Conservation (phyloP, 2,329 filamentous ascomycete species). For the Neofusicoccum umdonicola region DNA sequence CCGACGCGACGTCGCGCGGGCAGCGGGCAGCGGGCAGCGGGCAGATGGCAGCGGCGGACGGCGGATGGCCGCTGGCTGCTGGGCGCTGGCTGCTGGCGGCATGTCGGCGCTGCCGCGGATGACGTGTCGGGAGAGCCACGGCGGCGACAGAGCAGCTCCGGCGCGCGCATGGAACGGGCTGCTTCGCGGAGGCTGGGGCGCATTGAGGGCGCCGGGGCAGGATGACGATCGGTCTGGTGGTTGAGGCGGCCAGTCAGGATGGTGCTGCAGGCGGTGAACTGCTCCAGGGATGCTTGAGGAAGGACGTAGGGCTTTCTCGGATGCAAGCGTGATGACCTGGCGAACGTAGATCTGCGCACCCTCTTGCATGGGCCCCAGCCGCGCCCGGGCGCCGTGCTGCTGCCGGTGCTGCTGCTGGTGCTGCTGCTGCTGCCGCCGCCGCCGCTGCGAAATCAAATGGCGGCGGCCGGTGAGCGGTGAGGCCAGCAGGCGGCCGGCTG, state of each 20-base stretch:
- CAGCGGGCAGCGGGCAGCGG: neutral
- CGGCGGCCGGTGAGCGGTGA: neutral
- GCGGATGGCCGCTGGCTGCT: neutral
- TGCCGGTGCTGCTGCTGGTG: no score
- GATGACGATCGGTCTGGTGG: neutral
- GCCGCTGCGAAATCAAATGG: neutral
- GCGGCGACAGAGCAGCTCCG: no score
- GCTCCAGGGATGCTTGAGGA: conserved; percentile 31
- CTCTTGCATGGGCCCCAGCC: neutral
- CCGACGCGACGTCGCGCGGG: neutral
- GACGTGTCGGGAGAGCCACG: conserved; percentile 8
- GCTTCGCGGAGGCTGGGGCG: neutral
- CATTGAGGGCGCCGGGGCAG: neutral
- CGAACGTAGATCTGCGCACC: conserved; percentile 35
- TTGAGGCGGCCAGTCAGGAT: conserved; percentile 36
- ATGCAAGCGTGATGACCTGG: conserved; percentile 40
- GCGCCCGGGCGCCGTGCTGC: no score
- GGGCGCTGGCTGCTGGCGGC: no score
- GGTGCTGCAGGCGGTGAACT: conserved; percentile 34
- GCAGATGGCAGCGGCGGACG: no score
- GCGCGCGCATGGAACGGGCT: no score
- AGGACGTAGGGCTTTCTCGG: conserved; percentile 21
- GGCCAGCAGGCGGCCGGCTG: neutral
- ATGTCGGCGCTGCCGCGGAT: neutral
- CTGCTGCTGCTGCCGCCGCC: no score